Base-by-base conservation (phyloP, 2,329 filamentous ascomycete species). In the Tolypocladium inflatum region DNA sequence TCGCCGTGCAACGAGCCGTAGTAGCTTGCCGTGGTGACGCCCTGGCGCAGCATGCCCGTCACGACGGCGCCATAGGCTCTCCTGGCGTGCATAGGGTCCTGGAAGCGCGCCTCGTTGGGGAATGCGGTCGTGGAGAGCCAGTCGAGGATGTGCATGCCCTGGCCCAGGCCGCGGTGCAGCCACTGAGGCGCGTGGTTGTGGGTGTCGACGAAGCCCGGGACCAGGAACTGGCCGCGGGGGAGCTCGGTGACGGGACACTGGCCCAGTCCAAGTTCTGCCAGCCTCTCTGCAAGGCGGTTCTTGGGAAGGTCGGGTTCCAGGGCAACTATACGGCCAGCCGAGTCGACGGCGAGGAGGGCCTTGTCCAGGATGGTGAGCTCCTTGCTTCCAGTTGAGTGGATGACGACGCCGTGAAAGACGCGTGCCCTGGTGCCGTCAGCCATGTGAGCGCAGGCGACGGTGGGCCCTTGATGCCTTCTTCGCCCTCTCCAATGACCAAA, bases 111-210 rank as follows among this genome's bases (percentile, higher is more conserved):
- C 68, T 89, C 85, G 61, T 83, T 78, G 2, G 81, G 83, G 63
- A 87, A 89, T 0, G 86, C 88, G 33, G 86, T 74, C n/a, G 79
- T 68, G 39, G 82, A 75, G 1, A 88, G 75, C 86, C 86, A 89
- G 65, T 87, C 80, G 9, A 86, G 72, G 60, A 83, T 80, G 60
- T 81, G 76, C 68, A 79, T 71, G 50, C 79, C 73, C 63, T 80
- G 76, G 6, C 77, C 76, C 5, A 80, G 70, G 35, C 79, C 76
- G 30, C 77, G 71, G 68, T 76, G 75, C 17, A 76, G 70, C 74
- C 76, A 80, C 63, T 82, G 78, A 43, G 85, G 85, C 0, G 86
- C 85, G 64, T 89, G 86, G 60, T 86, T 86, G 68, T 88, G 86
- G 1, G 84, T 87, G 71, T 88, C 85, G 56, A 88, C 73, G 63